These are phyloP conservation scores for Raphanus hybrid DNA, from an alignment of 441 rosid species.

Conservation along the genomic window DNA sequence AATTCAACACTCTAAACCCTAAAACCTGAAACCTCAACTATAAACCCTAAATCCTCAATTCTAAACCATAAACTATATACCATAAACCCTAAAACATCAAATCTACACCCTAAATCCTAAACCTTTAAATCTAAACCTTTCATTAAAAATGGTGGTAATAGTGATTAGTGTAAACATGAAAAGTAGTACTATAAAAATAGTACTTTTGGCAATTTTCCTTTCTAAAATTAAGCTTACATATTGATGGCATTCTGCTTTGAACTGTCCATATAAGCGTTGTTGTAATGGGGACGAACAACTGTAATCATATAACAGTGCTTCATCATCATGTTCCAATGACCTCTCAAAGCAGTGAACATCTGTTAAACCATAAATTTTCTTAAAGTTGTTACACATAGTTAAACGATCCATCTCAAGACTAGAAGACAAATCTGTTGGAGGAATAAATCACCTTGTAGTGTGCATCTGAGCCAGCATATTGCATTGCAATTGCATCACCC, in stretches of 20 bases:
- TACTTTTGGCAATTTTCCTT: background rate
- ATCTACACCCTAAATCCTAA: too few species aligned
- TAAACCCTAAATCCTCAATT: too few species aligned
- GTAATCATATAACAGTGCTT: slow-evolving; percentile 69
- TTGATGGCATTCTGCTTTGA: slow-evolving; percentile 79
- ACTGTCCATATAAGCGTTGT: slow-evolving; percentile 63
- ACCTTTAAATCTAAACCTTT: too few species aligned
- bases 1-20: too few species aligned
- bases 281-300: slow-evolving; percentile 66
- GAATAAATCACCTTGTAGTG: slow-evolving; percentile 62
- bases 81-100: too few species aligned
- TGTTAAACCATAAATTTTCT: slow-evolving; percentile 35
- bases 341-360: slow-evolving; percentile 72
- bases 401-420: background rate
- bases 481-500: slow-evolving; percentile 76
- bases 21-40: too few species aligned
- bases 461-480: slow-evolving; percentile 84
- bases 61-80: too few species aligned
- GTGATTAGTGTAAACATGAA: too few species aligned
- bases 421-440: slow-evolving; percentile 1
- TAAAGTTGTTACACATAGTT: too few species aligned
- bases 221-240: slow-evolving; percentile 49
- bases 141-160: too few species aligned
- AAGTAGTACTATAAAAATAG: too few species aligned
- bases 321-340: slow-evolving; percentile 67